phyloP scores from a whole-genome alignment of 345 rosid species.

The Populus pruinosa region DNA sequence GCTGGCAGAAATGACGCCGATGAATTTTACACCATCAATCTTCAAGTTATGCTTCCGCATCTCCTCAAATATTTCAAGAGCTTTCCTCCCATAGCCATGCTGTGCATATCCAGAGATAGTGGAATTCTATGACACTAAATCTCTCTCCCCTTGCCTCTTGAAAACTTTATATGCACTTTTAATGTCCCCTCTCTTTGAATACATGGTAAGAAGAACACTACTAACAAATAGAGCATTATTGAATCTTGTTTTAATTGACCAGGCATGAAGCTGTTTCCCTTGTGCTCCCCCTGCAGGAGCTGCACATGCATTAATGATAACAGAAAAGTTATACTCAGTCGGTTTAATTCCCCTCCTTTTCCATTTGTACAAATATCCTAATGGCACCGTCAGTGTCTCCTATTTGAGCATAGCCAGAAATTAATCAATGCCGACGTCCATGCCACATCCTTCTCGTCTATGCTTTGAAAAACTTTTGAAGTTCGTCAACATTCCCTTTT shows the following conservation, averaged over 20 bases:
- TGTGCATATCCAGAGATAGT: conserved; percentile 80
- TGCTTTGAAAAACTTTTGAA: conserved; percentile 46
- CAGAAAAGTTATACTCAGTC: conserved; percentile 77
- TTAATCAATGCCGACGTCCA: conserved; percentile 83
- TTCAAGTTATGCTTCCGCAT: conserved; percentile 49
- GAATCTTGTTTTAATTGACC: conserved; percentile 57
- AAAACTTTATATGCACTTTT: conserved; percentile 65
- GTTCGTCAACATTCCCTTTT: conserved; percentile 49
- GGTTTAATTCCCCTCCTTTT: conserved; percentile 50
- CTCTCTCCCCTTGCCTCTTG: conserved; percentile 64
- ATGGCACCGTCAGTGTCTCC: conserved; percentile 71
- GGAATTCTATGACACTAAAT: conserved; percentile 72
- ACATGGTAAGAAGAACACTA: conserved; percentile 83
- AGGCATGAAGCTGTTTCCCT: conserved; percentile 83
- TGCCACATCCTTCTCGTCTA: conserved; percentile 73
- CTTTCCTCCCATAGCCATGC: conserved; percentile 66
- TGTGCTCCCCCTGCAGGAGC: conserved; percentile 65
- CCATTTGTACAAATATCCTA: conserved; percentile 44
- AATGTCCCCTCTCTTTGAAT: conserved; percentile 80
- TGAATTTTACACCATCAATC: conserved; percentile 65
- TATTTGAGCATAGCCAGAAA: conserved; percentile 67
- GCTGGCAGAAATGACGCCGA: conserved; percentile 76
- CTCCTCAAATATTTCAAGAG: conserved; percentile 62
- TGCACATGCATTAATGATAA: conserved; percentile 69
- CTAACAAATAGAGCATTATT: conserved; percentile 58